A percentile compares a stretch with the other conserved stretches of the same genome.
Conservation (phyloP, 345 rosid genomes). For the Eucalyptus brandiana region DNA sequence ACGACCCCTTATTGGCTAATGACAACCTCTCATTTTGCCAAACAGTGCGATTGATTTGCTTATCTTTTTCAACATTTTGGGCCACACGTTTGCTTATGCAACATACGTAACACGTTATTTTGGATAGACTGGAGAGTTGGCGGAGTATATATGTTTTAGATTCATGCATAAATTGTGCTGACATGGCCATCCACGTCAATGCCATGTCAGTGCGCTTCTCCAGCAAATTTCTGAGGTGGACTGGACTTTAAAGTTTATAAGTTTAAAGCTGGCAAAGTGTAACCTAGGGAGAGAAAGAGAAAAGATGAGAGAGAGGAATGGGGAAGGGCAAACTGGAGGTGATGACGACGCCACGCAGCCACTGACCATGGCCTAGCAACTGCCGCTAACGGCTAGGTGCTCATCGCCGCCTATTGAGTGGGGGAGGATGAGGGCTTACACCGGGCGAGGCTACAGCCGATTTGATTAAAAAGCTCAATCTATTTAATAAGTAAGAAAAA, state of each 20-base stretch:
- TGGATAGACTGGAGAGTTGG: neutral
- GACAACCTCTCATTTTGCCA: neutral
- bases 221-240: neutral
- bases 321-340: neutral
- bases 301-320: neutral
- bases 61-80: neutral
- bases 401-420: too few species aligned
- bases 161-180: neutral
- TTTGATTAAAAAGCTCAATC: too few species aligned
- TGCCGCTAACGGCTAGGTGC: neutral
- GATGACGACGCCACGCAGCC: neutral
- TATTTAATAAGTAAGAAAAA: too few species aligned
- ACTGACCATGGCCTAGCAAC: neutral
- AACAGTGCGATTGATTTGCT: neutral
- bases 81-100: neutral
- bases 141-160: neutral
- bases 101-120: neutral
- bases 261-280: neutral
- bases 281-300: neutral
- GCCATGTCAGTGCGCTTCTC: neutral
- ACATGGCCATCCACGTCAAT: neutral
- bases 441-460: fast-evolving
- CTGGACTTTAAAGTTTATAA: too few species aligned
- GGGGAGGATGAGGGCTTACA: too few species aligned
- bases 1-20: neutral